Base-by-base conservation (phyloP, 1,284 basidiomycete species). In the Stygiomarasmius scandens region DNA sequence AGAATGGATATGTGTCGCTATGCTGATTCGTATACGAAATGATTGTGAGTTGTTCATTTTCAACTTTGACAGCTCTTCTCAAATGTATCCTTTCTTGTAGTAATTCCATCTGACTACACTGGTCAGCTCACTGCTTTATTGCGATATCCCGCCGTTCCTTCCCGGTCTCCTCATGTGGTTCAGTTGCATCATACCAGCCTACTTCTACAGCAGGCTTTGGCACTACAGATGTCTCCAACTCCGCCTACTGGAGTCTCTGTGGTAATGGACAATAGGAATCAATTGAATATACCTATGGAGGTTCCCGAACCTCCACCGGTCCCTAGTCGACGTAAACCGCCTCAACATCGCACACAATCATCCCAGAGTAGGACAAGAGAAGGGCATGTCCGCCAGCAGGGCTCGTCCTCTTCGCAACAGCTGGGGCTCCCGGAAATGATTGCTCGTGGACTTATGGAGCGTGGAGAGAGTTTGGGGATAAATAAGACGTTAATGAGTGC, bases 21-120 rank as follows among this genome's bases (percentile, higher is more conserved):
- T 97, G 94, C 82, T 98, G 11, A 83, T 97, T 57, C 86, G 96
- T 48, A 92, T 96, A 66, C 86, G 95, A 45, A 95, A 94, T 67
- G 81, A 90, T 67, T 72, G 93, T 94, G 65, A 73, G 89, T 74
- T 24, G 27, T 19, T 20, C 55, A 38, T 41, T 2, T 51, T 20
- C 43, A 19, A 44, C 29, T 20, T 16, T 32, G 20, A 54, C 48
- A 34, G 54, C 48, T 38, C 43, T 52, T 52, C 44, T 60, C 52
- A 58, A 32, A 6, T 5, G 29, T 32, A 12, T 32, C 29, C 60
- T 25, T 66, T 62, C 27, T 25, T 51, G 36, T 52, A 94, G 94
- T 97, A 36, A 87, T 97, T 59, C 81, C 87, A 6, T 82, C 88
- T 19, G 94, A 96, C 71, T 95, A 96, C 69, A 92, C 87, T 58